Evolutionary conservation across 352 stramenopile species (phyloP), one percentile per base, ranked within the genome.

Genomic region (Phytophthora citricola): DNA sequence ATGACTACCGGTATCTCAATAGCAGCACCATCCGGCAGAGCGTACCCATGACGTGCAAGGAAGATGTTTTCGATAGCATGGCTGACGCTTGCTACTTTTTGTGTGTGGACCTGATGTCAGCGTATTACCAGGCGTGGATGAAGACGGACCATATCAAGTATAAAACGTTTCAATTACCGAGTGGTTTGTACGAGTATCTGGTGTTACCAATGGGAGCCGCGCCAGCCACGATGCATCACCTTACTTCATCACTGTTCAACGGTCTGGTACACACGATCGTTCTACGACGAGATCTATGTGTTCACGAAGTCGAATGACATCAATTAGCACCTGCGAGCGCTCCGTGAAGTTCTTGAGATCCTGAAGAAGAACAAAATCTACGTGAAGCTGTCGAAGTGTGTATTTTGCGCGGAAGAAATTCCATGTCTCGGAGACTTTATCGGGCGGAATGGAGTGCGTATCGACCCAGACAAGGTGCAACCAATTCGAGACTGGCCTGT

Each of bases 121-220:
- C 50, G 2, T 75, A 67, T 40, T 77, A 75, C n/a, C 72, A 72
- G 54, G 58, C 72, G 2, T 46, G 55, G 17, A 76, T 76, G 62
- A 49, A 56, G 5, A 32, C 41, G 17, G 22, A 69, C 7, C 55
- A 72, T 31, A 58, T 70, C 11, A 62, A 52, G 8, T 70, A 65
- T 27, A 73, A 60, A 1, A 66, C 57, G 0, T 73, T 71, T n/a
- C 47, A 48, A 31, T 46, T 64, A 1, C 66, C 66, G 10, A 53
- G 43, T 24, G 61, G 66, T 2, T 34, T 73, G 1, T 75, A 52
- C 22, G 71, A 75, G 48, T 75, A 64, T 12, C 24, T 64, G 27
- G 57, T 64, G n/a, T 15, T 31, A 31, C 26, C 1, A 6, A 31
- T 31, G 26, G 26, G 26, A 31, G 26, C 5, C n/a, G 49, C 20